Evolutionary conservation across 2,329 filamentous ascomycete genomes (phyloP), one percentile per base, ranked within the genome.

Genomic region (Clonostachys rosea): DNA sequence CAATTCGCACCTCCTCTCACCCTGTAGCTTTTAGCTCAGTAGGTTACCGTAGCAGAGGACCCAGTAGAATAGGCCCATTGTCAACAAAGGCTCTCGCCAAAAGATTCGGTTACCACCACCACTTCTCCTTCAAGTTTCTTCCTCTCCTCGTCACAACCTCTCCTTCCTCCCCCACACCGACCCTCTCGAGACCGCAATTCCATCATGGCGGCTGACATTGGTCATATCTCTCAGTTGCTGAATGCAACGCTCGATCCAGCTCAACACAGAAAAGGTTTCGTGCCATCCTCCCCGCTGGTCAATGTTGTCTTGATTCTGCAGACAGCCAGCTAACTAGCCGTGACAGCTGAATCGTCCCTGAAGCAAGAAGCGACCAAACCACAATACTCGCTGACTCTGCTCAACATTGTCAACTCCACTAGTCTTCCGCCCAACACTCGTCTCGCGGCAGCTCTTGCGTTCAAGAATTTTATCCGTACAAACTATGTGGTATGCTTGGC

Each of bases 381-480:
- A 9, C 86, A 87, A 60, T 99, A 95, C 74, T 95, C 92, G 14
- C 78, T 97, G 45, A 78, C 79, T 47, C 83, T 99, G 47, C 86
- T 99, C 45, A 91, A 92, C 59, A 95, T 97, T 62, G 90, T 96
- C 59, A 89, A 88, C 53, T 83, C 86, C 55, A 81, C 84, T 48
- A 73, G 79, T 40, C 81, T 87, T 53, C 84, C 89, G 39, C 70
- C 77, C 54, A 92, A 89, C 59, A 94, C 89, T 51, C 85, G 94
- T 52, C 83, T 99, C 40, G 83, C 92, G 7, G 89, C 88, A 59
- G 89, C 94, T 30, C 78, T 99, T 50, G 94, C 89, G 73, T 99
- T 99, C 81, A 99, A 99, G 73, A 99, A 99, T 74, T 95, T 96
- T 68, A 91, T 99, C 62, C 87, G 88, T 67, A 83, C 87, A 63